phyloP scores from a whole-genome alignment of 2,329 filamentous ascomycete species.

The Elsinoe batatas region DNA sequence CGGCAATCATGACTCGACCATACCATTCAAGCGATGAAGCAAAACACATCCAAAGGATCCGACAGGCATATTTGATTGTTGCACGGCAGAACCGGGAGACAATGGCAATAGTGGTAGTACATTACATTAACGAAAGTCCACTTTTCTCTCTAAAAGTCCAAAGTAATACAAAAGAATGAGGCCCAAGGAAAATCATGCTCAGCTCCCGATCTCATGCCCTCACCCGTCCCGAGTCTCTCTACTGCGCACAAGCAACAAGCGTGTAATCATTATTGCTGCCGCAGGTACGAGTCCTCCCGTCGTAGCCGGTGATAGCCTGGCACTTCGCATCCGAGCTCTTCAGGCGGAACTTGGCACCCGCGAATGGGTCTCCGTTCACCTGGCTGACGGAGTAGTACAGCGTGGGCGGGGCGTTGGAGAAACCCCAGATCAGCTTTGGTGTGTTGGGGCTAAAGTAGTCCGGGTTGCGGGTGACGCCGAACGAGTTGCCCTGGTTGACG shows the following conservation, averaged over 20 bases:
- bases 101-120: background rate
- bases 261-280: conserved; percentile 3
- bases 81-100: background rate
- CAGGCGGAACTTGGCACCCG: conserved; percentile 18
- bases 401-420: conserved; percentile 15
- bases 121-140: conserved; percentile 1
- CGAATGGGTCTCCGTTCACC: conserved; percentile 23
- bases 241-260: conserved; percentile 11
- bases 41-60: too few relatives aligned
- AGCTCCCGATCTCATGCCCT: too few relatives aligned
- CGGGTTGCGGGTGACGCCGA: conserved; percentile 22
- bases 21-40: too few relatives aligned
- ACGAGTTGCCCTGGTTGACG: conserved; percentile 23
- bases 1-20: too few relatives aligned
- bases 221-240: too few relatives aligned
- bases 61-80: too few relatives aligned
- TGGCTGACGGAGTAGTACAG: conserved; percentile 24
- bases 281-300: conserved; percentile 14
- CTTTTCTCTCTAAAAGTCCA: background rate
- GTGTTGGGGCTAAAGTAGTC: conserved; percentile 20
- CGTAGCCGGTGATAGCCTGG: conserved; percentile 6
- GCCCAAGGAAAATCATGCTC: background rate
- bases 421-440: conserved; percentile 23
- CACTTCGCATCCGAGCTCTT: conserved; percentile 10
- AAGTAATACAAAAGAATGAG: background rate